phyloP scores from a whole-genome alignment of 192 early-diverging fungal species.

The Piromyces sp. region DNA sequence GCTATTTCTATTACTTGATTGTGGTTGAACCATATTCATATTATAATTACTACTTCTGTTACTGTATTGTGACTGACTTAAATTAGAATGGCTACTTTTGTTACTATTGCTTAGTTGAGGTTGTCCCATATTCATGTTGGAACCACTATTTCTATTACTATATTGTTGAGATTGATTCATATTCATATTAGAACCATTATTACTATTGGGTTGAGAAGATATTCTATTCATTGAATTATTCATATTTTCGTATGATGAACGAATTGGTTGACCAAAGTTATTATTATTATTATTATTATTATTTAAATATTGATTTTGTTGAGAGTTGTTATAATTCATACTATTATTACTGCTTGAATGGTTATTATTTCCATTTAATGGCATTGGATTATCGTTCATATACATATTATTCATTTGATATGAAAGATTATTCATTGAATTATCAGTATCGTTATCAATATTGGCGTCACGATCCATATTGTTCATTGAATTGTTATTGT shows the following conservation, averaged over 20 bases:
- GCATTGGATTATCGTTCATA: background rate
- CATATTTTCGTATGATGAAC: background rate
- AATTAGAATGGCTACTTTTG: background rate
- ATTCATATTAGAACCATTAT: background rate
- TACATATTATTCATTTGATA: background rate
- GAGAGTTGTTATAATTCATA: background rate
- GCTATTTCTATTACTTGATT: background rate
- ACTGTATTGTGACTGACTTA: background rate
- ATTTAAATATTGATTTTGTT: background rate
- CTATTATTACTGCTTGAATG: background rate
- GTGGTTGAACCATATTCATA: no score
- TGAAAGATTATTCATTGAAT: background rate
- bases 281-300: background rate
- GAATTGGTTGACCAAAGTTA: background rate
- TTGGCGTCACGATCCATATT: background rate
- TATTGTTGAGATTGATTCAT: background rate
- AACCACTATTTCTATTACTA: background rate
- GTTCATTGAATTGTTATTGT: background rate
- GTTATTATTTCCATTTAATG: background rate
- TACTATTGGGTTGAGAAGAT: no score
- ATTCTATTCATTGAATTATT: background rate
- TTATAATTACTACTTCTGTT: no score
- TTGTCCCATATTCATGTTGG: background rate
- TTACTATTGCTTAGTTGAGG: background rate
- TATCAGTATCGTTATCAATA: background rate